phyloP scores from a whole-genome alignment of 2,329 filamentous ascomycete genomes.

The Aspergillus sp. region DNA sequence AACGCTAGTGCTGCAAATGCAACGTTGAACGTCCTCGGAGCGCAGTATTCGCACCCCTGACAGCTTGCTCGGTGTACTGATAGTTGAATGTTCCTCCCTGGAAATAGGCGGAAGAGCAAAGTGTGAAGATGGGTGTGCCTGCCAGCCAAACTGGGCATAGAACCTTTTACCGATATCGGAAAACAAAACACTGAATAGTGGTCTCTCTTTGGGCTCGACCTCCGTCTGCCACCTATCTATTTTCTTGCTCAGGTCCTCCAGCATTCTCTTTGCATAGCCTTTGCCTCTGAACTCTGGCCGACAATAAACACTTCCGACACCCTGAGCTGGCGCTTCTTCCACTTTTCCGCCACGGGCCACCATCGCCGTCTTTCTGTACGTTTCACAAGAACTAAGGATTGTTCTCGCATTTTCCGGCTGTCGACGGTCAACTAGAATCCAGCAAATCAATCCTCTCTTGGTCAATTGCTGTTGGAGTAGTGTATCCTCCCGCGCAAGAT shows the following conservation, averaged over 20 bases:
- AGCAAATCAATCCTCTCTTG: constrained; percentile 57
- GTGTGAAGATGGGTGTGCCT: constrained; percentile 70
- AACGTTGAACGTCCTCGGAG: constrained; percentile 32
- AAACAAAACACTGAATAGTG: constrained; percentile 74
- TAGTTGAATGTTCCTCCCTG: constrained; percentile 20
- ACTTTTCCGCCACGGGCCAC: constrained; percentile 52
- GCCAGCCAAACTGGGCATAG: constrained; percentile 77
- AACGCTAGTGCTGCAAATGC: constrained; percentile 61
- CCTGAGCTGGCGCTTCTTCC: constrained; percentile 63
- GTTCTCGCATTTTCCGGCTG: constrained; percentile 40
- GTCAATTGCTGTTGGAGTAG: constrained; percentile 54
- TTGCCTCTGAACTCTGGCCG: constrained; percentile 64
- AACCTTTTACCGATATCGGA: constrained; percentile 84
- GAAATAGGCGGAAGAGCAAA: constrained; percentile 58
- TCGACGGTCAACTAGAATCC: constrained; percentile 56
- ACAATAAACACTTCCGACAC: constrained; percentile 78
- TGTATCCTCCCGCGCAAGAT: constrained; percentile 57
- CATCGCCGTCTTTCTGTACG: constrained; percentile 43
- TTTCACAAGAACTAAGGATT: constrained; percentile 61
- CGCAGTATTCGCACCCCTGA: constrained; percentile 32
- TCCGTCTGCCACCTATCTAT: constrained; percentile 55
- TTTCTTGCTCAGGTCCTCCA: constrained; percentile 61
- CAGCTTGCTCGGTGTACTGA: constrained; percentile 23
- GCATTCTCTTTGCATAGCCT: constrained; percentile 77
- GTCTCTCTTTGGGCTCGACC: constrained; percentile 38